phyloP scores from a whole-genome alignment of 176 grass and related monocot species.

The Stipa capillata region DNA sequence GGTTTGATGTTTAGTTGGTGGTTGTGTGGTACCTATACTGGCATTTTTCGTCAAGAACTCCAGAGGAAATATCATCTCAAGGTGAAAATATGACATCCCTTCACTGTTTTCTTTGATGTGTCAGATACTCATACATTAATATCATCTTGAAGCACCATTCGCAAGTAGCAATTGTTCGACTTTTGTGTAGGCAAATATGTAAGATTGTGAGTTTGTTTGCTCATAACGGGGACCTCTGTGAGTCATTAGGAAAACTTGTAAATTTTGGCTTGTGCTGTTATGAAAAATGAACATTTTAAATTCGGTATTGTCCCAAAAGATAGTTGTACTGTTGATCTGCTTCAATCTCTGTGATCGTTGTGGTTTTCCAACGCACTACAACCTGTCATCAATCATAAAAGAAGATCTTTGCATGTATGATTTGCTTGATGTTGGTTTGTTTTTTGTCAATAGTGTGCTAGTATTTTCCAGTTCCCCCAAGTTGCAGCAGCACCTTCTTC shows the following conservation, averaged over 20 bases:
- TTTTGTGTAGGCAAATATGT: background rate
- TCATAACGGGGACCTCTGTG: background rate
- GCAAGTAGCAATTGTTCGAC: background rate
- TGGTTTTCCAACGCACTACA: background rate
- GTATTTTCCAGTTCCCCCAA: background rate
- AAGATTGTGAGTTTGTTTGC: background rate
- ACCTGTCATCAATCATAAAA: background rate
- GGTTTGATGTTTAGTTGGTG: slow-evolving; percentile 85
- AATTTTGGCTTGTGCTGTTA: background rate
- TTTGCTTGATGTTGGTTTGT: background rate
- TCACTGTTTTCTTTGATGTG: background rate
- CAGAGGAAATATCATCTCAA: slow-evolving; percentile 96
- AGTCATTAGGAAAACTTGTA: background rate
- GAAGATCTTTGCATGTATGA: background rate
- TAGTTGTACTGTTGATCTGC: background rate
- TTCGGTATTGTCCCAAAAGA: background rate
- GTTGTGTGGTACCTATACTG: slow-evolving; percentile 81
- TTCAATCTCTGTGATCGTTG: background rate
- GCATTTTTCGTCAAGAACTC: slow-evolving; percentile 70
- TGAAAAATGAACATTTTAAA: background rate
- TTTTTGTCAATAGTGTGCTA: background rate
- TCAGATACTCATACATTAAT: background rate
- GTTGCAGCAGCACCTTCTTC: background rate
- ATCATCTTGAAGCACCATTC: background rate
- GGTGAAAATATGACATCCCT: slow-evolving; percentile 36